A percentile compares a stretch with the other conserved stretches of the same genome.
These are phyloP conservation scores for Ophiostoma novo-ulmi DNA, from an alignment of 2,329 filamentous ascomycete species.

Conservation along the genomic window DNA sequence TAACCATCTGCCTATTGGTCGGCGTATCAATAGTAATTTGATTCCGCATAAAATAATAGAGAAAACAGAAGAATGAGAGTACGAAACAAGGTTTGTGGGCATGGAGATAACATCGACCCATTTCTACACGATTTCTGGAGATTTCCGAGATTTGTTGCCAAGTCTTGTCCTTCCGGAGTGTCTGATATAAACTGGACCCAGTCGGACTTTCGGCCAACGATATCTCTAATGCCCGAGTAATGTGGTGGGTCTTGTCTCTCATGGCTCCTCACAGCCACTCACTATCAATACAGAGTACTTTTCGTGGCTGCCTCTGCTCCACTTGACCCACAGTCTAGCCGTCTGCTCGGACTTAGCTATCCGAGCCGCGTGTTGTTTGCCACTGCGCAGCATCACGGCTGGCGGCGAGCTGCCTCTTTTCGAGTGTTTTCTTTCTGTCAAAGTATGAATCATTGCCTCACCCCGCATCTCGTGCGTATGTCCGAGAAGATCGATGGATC, in stretches of 20 bases:
- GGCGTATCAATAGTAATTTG: not conserved
- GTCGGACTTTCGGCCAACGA: not conserved
- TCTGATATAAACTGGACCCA: not conserved
- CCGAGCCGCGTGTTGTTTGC: conserved; percentile 20
- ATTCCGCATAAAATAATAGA: not conserved
- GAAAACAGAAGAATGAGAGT: not conserved
- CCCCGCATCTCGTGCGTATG: conserved; percentile 12
- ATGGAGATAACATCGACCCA: conserved; percentile 3
- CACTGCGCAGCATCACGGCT: not conserved
- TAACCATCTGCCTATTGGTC: not conserved
- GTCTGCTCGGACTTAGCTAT: conserved; percentile 20
- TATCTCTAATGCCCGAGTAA: not conserved
- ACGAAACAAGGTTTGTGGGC: not conserved
- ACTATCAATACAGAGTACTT: no score
- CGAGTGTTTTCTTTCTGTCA: not conserved
- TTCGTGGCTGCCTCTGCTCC: not conserved
- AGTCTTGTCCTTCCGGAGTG: not conserved
- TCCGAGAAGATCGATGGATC: conserved; percentile 14
- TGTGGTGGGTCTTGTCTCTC: not conserved
- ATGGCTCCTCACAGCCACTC: no score
- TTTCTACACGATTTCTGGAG: not conserved
- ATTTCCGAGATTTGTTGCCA: not conserved
- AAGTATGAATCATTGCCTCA: not conserved
- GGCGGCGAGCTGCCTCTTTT: not conserved
- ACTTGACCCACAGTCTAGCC: not conserved